Evolutionary conservation across 176 grass and related monocot species (phyloP).

Genomic region (Zizania latifolia): DNA sequence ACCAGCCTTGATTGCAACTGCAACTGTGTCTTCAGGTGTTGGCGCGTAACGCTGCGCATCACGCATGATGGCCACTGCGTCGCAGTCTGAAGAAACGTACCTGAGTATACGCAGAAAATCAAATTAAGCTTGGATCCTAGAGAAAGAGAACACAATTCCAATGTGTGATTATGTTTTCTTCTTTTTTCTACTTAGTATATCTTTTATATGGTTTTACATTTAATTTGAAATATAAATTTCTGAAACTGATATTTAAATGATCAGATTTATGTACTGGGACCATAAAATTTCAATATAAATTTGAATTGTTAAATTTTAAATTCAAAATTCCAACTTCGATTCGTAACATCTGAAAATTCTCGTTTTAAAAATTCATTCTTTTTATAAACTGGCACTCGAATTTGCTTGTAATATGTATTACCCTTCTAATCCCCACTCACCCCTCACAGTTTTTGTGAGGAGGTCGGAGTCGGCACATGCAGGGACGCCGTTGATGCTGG

Average conservation of each 20-base stretch:
- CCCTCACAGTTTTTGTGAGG: slow-evolving; percentile 33
- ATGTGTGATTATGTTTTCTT: not conserved
- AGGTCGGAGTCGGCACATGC: slow-evolving; percentile 39
- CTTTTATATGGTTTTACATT: no score
- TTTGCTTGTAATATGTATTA: no score
- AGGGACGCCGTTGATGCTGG: slow-evolving; percentile 53
- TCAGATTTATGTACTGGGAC: no score
- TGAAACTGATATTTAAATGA: not conserved
- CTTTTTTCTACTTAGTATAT: no score
- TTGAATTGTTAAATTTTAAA: no score
- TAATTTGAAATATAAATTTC: no score
- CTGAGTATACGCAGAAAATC: not conserved
- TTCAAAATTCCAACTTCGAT: no score
- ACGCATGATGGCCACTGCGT: slow-evolving; percentile 46
- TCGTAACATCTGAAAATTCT: no score
- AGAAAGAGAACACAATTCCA: no score
- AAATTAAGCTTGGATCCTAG: not conserved
- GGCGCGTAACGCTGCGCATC: slow-evolving; percentile 29
- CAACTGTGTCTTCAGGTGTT: slow-evolving; percentile 63
- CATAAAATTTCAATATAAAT: no score
- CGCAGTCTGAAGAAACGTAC: slow-evolving; percentile 71
- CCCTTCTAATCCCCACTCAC: slow-evolving; percentile 41
- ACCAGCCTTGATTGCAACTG: slow-evolving; percentile 56
- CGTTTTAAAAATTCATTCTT: no score
- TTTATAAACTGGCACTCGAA: no score